These are phyloP conservation scores for Trichoderma breve DNA, from an alignment of 2,329 filamentous ascomycete genomes.

Conservation along the genomic window DNA sequence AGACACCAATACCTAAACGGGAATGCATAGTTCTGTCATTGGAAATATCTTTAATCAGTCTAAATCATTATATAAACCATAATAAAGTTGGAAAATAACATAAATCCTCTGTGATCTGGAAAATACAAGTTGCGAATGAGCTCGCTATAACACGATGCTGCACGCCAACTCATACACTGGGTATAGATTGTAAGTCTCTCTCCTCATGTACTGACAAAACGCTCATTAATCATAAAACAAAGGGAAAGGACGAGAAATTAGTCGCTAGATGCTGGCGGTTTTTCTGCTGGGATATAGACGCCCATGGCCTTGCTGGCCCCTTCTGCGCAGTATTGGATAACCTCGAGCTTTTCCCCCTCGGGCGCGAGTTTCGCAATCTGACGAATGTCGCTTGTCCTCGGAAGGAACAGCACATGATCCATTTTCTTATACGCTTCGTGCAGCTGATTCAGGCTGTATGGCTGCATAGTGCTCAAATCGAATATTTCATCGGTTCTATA, in stretches of 20 bases:
- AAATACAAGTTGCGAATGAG: background rate
- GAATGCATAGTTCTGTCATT: background rate
- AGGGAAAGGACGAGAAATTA: background rate
- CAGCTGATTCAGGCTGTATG: conserved; percentile 69
- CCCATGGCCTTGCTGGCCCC: conserved; percentile 82
- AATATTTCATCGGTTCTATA: conserved; percentile 68
- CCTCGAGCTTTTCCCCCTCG: conserved; percentile 58
- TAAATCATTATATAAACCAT: background rate
- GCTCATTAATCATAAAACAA: background rate
- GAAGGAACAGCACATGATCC: conserved; percentile 74
- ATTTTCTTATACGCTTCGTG: conserved; percentile 59
- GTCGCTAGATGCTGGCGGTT: background rate
- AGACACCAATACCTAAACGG: background rate
- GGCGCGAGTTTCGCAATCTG: conserved; percentile 66
- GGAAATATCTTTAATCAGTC: background rate
- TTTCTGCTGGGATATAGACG: conserved; percentile 52
- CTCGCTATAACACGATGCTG: background rate
- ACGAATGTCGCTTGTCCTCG: conserved; percentile 77
- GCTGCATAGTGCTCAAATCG: conserved; percentile 80
- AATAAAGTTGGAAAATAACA: background rate
- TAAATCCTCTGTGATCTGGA: background rate
- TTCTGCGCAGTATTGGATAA: conserved; percentile 88
- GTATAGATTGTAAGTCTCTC: background rate
- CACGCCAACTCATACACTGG: background rate
- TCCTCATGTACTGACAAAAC: background rate